These are phyloP conservation scores for Lablab purpureus DNA, from an alignment of 306 rosid genomes.

Conservation along the genomic window DNA sequence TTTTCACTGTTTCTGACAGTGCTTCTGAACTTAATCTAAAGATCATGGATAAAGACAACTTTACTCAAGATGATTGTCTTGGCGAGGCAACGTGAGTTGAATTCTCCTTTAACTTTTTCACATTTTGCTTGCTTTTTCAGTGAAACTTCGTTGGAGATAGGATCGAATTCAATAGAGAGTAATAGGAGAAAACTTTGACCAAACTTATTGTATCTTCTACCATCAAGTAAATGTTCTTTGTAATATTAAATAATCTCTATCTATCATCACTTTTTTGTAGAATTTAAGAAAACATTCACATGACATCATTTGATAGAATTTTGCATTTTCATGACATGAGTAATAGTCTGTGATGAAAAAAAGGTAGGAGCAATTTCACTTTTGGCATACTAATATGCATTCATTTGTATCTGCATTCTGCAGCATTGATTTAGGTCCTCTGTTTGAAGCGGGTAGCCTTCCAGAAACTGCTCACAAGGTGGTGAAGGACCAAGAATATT, in stretches of 20 bases:
- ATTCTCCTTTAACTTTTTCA: slow-evolving; percentile 9
- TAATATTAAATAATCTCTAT: not conserved
- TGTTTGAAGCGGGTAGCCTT: slow-evolving; percentile 48
- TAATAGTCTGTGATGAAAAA: slow-evolving; percentile 14
- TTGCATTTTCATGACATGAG: slow-evolving; percentile 1
- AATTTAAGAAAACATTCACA: too few relatives aligned
- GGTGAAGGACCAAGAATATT: slow-evolving; percentile 54
- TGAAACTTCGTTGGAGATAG: not conserved
- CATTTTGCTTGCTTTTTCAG: slow-evolving; percentile 16
- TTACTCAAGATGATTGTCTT: slow-evolving; percentile 48
- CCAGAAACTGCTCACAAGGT: slow-evolving; percentile 49
- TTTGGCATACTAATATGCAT: not conserved
- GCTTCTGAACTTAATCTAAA: slow-evolving; percentile 47
- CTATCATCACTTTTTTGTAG: too few relatives aligned
- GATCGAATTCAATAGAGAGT: slow-evolving; percentile 13
- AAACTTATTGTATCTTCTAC: not conserved
- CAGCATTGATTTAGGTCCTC: slow-evolving; percentile 54
- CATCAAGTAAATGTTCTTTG: too few relatives aligned
- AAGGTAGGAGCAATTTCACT: slow-evolving; percentile 11
- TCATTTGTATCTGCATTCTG: slow-evolving; percentile 18
- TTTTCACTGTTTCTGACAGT: slow-evolving; percentile 54
- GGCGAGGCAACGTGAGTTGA: slow-evolving; percentile 55
- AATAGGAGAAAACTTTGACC: not conserved
- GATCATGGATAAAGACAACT: slow-evolving; percentile 58
- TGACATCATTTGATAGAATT: not conserved